Base-by-base conservation (phyloP, 768 basidiomycete species). In the Lenzites betulinus region DNA sequence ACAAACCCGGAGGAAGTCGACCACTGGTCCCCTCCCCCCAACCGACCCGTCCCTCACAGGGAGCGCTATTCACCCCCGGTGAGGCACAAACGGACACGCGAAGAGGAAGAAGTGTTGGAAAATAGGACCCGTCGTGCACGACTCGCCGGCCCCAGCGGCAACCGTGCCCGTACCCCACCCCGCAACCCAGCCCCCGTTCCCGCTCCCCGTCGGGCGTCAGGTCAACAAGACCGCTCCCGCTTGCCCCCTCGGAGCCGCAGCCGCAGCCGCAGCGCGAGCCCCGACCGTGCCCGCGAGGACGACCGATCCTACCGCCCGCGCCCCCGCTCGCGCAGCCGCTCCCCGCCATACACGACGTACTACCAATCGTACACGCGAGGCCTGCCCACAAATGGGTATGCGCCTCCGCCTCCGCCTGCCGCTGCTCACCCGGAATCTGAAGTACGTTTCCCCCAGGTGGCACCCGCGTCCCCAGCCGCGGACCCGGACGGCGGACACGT, bases 361-460 rank as follows among this genome's bases (percentile, higher is more conserved):
- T 11, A 33, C 30, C 47, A 38, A 20, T 22, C 38, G 47, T 7
- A 16, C 3, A n/a, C 15, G 35, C 5, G 36, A 7, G 44, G 44
- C 20, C 13, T 39, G 12, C 16, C 38, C 18, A 15, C 48, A 2
- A n/a, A 43, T 42, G 53, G 54, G 60, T 61, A 61, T 55, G 60
- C 60, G 41, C 53, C 25, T 33, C 53, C 48, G 41, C 48, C 41
- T 43, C 44, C 20, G 35, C 54, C 44, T 16, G 15, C 44, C 25
- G 23, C 43, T 20, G n/a, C 16, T 33, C 56, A 38, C 35, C 56
- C n/a, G 48, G 54, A 61, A 35, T 16, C 54, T 56, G 60, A 61
- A 42, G 60, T 35, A 25, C 54, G 39, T 28, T 55, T 51, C 35
- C 42, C 54, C n/a, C 54, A 54, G 48, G 42, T 55, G 60, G 60